Evolutionary conservation across 768 basidiomycete genomes (phyloP).

Genomic region (Pisolithus orientalis): DNA sequence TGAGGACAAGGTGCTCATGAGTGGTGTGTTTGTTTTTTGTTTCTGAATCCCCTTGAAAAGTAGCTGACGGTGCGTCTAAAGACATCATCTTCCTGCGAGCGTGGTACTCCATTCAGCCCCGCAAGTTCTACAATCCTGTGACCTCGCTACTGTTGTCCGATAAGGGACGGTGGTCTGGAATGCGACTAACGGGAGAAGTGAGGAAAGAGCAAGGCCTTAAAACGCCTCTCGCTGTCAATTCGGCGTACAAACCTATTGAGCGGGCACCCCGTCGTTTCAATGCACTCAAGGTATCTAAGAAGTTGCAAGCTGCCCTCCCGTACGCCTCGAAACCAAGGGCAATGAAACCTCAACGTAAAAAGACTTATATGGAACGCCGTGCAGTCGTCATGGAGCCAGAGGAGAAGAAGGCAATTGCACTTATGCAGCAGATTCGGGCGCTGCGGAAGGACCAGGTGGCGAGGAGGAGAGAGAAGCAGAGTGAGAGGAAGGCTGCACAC

Average conservation of each 20-base stretch:
- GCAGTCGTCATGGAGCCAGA: constrained; percentile 94
- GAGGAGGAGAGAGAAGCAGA: constrained; percentile 80
- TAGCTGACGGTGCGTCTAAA: constrained; percentile 22
- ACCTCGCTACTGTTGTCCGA: constrained; percentile 82
- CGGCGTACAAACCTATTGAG: constrained; percentile 80
- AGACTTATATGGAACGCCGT: constrained; percentile 91
- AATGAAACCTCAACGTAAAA: constrained; percentile 62
- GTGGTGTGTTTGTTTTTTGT: constrained; percentile 51
- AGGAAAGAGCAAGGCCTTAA: constrained; percentile 80
- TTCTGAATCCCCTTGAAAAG: not conserved
- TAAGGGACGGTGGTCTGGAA: constrained; percentile 83
- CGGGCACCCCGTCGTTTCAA: constrained; percentile 85
- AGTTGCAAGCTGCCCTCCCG: constrained; percentile 85
- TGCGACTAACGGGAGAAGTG: constrained; percentile 93
- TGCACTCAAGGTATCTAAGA: constrained; percentile 79
- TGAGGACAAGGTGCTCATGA: constrained; percentile 95
- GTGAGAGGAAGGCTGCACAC: constrained; percentile 62
- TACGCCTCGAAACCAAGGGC: constrained; percentile 90
- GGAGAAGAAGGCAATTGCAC: constrained; percentile 85
- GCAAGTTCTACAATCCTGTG: constrained; percentile 95
- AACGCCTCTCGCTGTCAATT: constrained; percentile 77
- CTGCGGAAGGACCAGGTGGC: constrained; percentile 83
- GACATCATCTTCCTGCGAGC: constrained; percentile 94
- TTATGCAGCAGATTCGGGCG: constrained; percentile 91
- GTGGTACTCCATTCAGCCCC: constrained; percentile 94